These are phyloP conservation scores for Pezicula carpinea DNA, from an alignment of 2,329 filamentous ascomycete genomes.

Conservation along the genomic window DNA sequence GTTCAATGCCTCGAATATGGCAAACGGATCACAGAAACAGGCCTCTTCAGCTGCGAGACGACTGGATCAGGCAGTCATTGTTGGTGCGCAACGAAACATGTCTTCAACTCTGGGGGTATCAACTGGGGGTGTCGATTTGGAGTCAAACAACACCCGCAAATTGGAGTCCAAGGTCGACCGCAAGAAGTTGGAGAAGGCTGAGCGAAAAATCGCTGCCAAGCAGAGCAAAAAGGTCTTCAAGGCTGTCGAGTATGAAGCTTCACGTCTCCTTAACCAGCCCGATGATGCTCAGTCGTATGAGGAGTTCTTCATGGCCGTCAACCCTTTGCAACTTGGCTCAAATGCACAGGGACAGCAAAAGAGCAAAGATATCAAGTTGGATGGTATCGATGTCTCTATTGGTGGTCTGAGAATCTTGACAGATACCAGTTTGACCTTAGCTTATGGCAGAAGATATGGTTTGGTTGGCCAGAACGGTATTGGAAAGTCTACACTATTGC, in stretches of 20 bases:
- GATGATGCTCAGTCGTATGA: slow-evolving; percentile 89
- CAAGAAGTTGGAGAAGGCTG: slow-evolving; percentile 99
- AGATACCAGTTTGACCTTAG: slow-evolving; percentile 84
- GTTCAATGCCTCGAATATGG: slow-evolving; percentile 69
- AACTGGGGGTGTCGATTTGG: slow-evolving; percentile 80
- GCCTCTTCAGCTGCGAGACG: slow-evolving; percentile 75
- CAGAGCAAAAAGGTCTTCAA: slow-evolving; percentile 99
- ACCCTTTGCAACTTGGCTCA: slow-evolving; percentile 82
- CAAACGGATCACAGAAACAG: slow-evolving; percentile 60
- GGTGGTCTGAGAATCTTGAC: slow-evolving; percentile 82
- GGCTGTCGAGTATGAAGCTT: slow-evolving; percentile 96
- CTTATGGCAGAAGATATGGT: slow-evolving; percentile 92
- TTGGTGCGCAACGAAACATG: slow-evolving; percentile 90
- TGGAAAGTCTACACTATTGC: slow-evolving; percentile 89
- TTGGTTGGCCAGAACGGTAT: slow-evolving; percentile 99
- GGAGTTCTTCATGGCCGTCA: slow-evolving; percentile 99
- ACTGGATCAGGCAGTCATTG: slow-evolving; percentile 91
- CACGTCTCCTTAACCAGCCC: slow-evolving; percentile 76
- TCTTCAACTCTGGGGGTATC: slow-evolving; percentile 90
- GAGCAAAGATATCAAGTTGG: slow-evolving; percentile 98
- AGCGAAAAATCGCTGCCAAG: slow-evolving; percentile 95
- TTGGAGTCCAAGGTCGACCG: slow-evolving; percentile 96
- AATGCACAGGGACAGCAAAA: slow-evolving; percentile 66
- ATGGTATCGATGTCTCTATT: slow-evolving; percentile 93
- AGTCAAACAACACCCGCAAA: slow-evolving; percentile 88